These are phyloP conservation scores for Fraxinus sp. DNA, from an alignment of 305 asterid genomes.

Conservation along the genomic window DNA sequence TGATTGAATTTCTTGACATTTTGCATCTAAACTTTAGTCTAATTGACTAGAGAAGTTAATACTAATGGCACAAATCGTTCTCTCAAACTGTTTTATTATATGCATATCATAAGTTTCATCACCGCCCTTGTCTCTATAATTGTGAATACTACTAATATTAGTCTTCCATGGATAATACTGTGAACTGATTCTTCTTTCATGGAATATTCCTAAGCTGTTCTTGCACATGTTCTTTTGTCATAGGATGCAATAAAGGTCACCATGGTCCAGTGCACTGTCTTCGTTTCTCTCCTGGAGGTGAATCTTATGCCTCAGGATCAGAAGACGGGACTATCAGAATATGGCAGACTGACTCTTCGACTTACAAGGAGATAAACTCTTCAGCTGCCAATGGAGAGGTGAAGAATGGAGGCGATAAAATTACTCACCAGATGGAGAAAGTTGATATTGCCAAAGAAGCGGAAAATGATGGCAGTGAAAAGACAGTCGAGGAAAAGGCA, in stretches of 20 bases:
- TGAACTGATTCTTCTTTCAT: neutral
- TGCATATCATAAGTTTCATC: neutral
- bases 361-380: slow-evolving; percentile 42
- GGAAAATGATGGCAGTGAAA: slow-evolving; percentile 23
- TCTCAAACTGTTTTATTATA: neutral
- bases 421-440: slow-evolving; percentile 56
- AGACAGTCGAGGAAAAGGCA: slow-evolving; percentile 26
- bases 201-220: neutral
- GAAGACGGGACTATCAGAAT: slow-evolving; percentile 94
- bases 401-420: slow-evolving; percentile 44
- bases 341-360: slow-evolving; percentile 76
- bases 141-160: neutral
- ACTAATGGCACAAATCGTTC: neutral
- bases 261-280: slow-evolving; percentile 97
- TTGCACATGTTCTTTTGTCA: neutral
- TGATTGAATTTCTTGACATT: neutral
- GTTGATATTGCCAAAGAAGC: slow-evolving; percentile 38
- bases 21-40: neutral
- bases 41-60: neutral
- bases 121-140: neutral
- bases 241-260: slow-evolving; percentile 98
- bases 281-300: slow-evolving; percentile 96
- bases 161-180: neutral
- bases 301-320: slow-evolving; percentile 89
- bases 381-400: slow-evolving; percentile 37